Percentiles rank a stretch among this genome's conserved stretches.
Conservation (phyloP, 2,329 filamentous ascomycete genomes). For the Diplocarpon mali region DNA sequence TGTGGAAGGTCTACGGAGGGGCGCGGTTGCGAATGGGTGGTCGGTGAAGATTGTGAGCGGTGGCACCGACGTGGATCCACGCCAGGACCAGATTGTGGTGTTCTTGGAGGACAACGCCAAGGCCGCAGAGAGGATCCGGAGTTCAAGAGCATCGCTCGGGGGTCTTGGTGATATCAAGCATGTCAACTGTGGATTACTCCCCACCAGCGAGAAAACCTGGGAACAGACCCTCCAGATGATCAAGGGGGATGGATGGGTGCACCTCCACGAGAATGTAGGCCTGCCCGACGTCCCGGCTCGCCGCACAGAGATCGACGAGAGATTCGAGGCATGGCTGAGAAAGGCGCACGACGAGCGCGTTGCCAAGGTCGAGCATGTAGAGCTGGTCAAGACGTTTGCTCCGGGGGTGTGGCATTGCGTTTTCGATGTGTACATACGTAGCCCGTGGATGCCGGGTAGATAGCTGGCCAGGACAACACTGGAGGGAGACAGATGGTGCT, state of each 20-base stretch:
- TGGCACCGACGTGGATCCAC: conserved; percentile 28
- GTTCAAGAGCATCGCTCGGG: conserved; percentile 16
- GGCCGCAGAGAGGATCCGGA: conserved; percentile 18
- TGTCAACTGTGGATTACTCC: conserved; percentile 53
- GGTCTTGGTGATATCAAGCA: conserved; percentile 31
- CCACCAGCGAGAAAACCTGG: conserved; percentile 46
- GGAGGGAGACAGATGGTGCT: too few relatives aligned
- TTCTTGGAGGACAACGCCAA: conserved; percentile 59
- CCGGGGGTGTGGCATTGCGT: conserved; percentile 61
- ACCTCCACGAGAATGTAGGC: conserved; percentile 57
- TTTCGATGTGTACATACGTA: conserved; percentile 43
- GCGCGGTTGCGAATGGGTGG: conserved; percentile 61
- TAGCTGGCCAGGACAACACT: too few relatives aligned
- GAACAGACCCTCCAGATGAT: conserved; percentile 37
- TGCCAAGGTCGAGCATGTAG: conserved; percentile 42
- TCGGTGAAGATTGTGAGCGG: conserved; percentile 40
- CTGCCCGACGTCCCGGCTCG: conserved; percentile 37
- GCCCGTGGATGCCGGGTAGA: background rate
- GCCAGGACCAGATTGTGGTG: conserved; percentile 47
- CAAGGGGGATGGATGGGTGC: conserved; percentile 41
- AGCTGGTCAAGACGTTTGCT: conserved; percentile 59
- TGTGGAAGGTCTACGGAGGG: conserved; percentile 69
- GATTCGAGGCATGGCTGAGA: conserved; percentile 12
- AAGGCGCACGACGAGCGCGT: conserved; percentile 5
- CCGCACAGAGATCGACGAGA: conserved; percentile 17